Percentiles rank a stretch among this genome's conserved stretches.
These are phyloP conservation scores for Penicillium steckii DNA, from an alignment of 495 filamentous ascomycete genomes.

Conservation along the genomic window DNA sequence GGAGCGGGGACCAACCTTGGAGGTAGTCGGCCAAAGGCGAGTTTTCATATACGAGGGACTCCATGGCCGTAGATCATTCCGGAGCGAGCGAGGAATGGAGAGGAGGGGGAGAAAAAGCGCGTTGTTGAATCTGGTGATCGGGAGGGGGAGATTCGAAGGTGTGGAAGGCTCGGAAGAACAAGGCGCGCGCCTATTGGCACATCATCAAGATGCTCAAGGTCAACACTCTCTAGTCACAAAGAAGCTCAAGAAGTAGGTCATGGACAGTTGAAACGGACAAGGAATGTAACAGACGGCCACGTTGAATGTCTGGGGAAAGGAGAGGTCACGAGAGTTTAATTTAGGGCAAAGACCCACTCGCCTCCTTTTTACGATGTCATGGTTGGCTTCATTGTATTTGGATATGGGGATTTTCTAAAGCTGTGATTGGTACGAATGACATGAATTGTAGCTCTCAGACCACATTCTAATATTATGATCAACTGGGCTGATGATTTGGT, in stretches of 20 bases:
- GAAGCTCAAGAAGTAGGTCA: not conserved
- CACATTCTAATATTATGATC: not conserved
- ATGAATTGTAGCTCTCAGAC: not conserved
- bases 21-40: slow-evolving; percentile 92
- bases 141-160: not conserved
- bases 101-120: slow-evolving; percentile 16
- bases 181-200: slow-evolving; percentile 20
- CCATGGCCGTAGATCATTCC: slow-evolving; percentile 62
- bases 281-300: slow-evolving; percentile 12
- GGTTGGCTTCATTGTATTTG: not conserved
- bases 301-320: slow-evolving; percentile 32
- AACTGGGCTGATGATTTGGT: not conserved
- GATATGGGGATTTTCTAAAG: not conserved
- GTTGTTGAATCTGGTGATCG: slow-evolving; percentile 1
- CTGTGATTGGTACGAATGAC: not conserved
- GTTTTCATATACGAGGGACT: slow-evolving; percentile 85
- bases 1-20: slow-evolving; percentile 61
- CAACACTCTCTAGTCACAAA: slow-evolving; percentile 9
- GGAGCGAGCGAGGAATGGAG: slow-evolving; percentile 19
- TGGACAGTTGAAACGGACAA: slow-evolving; percentile 1
- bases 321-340: slow-evolving; percentile 32
- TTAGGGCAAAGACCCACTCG: slow-evolving; percentile 22
- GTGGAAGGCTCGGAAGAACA: slow-evolving; percentile 1
- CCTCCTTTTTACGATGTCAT: slow-evolving; percentile 25
- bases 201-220: slow-evolving; percentile 13